Conservation (phyloP, 768 basidiomycete species). For the Serendipita indica region DNA sequence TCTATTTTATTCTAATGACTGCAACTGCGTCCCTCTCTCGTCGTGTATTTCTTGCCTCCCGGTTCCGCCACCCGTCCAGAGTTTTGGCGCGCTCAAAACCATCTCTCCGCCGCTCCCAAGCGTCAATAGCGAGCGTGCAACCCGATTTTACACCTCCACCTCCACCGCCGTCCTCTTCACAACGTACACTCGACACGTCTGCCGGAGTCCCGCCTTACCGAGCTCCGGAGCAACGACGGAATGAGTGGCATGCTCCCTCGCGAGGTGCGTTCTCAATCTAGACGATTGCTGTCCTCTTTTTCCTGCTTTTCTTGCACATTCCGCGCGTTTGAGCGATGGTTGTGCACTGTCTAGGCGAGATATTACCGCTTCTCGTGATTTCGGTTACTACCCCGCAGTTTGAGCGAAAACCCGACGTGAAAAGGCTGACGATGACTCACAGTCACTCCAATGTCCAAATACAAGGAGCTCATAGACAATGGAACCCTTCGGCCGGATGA, state of each 20-base stretch:
- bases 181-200: neutral
- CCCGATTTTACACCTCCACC: neutral
- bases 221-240: neutral
- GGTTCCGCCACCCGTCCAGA: neutral
- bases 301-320: too few species aligned
- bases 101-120: neutral
- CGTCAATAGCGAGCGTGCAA: neutral
- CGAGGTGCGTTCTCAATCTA: neutral
- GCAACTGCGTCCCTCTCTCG: neutral
- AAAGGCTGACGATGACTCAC: neutral
- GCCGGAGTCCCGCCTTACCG: neutral
- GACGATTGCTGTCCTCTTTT: too few species aligned
- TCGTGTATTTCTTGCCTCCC: conserved; percentile 6
- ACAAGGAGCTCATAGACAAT: conserved; percentile 33
- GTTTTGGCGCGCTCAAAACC: neutral
- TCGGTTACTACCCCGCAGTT: too few species aligned
- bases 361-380: too few species aligned
- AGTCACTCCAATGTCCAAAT: conserved; percentile 19
- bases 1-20: conserved; percentile 4
- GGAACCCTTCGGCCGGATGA: conserved; percentile 56
- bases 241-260: neutral
- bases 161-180: neutral
- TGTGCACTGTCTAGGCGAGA: too few species aligned
- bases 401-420: neutral
- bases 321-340: too few species aligned